Percentiles rank a stretch among this genome's conserved stretches.
phyloP scores from a whole-genome alignment of 148 eudicot species.

The Cornus florida region DNA sequence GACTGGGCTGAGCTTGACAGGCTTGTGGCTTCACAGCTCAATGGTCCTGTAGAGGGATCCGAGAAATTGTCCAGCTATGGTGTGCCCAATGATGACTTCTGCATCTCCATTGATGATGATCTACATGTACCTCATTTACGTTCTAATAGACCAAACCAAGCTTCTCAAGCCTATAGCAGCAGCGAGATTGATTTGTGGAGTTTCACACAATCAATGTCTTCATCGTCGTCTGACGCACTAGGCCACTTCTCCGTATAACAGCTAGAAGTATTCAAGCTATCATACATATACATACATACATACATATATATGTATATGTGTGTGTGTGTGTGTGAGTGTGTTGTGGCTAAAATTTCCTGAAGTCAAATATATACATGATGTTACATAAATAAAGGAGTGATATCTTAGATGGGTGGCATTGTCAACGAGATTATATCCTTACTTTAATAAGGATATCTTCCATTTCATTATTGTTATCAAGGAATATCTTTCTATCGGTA shows the following conservation, averaged over 20 bases:
- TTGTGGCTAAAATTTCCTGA: background rate
- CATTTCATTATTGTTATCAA: background rate
- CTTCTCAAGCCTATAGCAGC: background rate
- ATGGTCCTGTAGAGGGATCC: constrained; percentile 30
- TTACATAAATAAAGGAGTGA: background rate
- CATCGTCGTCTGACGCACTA: constrained; percentile 37
- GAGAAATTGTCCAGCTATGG: constrained; percentile 22
- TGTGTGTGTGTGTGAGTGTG: no score
- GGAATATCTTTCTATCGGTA: background rate
- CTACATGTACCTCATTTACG: background rate
- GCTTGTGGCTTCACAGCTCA: constrained; percentile 59
- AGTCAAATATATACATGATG: constrained; percentile 14
- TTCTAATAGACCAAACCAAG: constrained; percentile 5
- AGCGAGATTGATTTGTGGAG: constrained; percentile 32
- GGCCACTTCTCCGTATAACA: constrained; percentile 32
- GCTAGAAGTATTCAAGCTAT: background rate
- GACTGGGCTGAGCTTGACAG: constrained; percentile 51
- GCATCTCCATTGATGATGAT: constrained; percentile 22
- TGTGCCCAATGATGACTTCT: constrained; percentile 19
- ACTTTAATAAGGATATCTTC: constrained; percentile 2
- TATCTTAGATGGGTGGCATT: background rate
- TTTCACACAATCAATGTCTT: constrained; percentile 26
- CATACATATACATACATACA: no score
- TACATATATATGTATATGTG: no score
- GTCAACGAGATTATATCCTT: constrained; percentile 10